Evolutionary conservation across 371 early-diverging fungal species (phyloP).

Genomic region (Catenaria anguillulae): DNA sequence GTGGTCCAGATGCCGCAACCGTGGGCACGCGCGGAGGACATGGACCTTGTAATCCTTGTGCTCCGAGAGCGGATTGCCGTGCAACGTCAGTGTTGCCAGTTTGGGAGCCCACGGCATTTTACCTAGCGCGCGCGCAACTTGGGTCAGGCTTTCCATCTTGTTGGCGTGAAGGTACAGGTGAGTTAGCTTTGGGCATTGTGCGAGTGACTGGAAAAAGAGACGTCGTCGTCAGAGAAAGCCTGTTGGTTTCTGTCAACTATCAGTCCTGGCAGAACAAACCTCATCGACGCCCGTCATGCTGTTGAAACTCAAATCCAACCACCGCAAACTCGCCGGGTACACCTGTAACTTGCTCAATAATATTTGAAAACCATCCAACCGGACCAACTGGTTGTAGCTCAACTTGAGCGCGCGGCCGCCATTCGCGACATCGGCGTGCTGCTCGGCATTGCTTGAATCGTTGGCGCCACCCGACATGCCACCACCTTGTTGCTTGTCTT

Average conservation of each 20-base stretch:
- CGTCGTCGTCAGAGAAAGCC: too few relatives aligned
- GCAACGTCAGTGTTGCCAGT: not conserved
- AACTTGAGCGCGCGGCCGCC: not conserved
- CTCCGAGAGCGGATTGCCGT: not conserved
- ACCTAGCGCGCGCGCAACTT: not conserved
- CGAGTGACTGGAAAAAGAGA: not conserved
- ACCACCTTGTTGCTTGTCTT: too few relatives aligned
- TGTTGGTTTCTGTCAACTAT: too few relatives aligned
- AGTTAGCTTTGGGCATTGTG: not conserved
- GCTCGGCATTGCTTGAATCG: not conserved
- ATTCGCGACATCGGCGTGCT: not conserved
- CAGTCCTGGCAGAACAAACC: not conserved
- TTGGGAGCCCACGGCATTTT: not conserved
- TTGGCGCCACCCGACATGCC: not conserved
- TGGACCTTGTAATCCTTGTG: slow-evolving; percentile 4
- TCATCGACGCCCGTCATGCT: not conserved
- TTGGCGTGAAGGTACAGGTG: slow-evolving; percentile 8
- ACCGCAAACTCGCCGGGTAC: not conserved
- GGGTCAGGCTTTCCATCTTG: not conserved
- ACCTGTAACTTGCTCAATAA: not conserved
- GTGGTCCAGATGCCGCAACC: not conserved
- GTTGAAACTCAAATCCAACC: slow-evolving; percentile 5
- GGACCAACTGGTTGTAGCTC: not conserved
- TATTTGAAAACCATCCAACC: not conserved
- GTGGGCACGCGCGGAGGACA: not conserved